Evolutionary conservation across 805 yeast genomes (phyloP), one percentile per base, ranked within the genome.

Genomic region (Yarrowia divulgata): DNA sequence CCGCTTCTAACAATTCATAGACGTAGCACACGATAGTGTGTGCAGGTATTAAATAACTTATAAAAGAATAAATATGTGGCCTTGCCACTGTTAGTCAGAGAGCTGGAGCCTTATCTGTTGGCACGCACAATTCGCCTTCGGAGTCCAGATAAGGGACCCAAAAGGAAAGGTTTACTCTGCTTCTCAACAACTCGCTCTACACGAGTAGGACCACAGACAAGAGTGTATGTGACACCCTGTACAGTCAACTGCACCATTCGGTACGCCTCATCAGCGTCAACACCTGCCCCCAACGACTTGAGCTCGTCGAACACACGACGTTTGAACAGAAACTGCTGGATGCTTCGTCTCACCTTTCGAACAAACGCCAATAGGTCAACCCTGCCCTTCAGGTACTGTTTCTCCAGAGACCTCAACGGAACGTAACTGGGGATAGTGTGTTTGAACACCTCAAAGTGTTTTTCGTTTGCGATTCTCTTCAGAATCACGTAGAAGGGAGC

Each of bases 401-500:
- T 37, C 8, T 63, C 57, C 23, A 63, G 46, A 4, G 57, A 37
- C 13, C 32, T 10, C 10, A 63, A 12, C 7, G 55, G 57, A 6
- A 63, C 48, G 8, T 49, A 48, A 12, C 68, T 37, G 1, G 68
- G 68, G n/a, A 63, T 37, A 1, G 68, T 63, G 8, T 63, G 68
- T 37, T 63, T 63, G 48, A 48, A 63, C 13, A 63, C 48, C 29
- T 23, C n/a, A 10, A 48, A 32, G 18, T 35, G 39, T 19, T 63
- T 63, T 16, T 35, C 55, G 12, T 29, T 57, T 5, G 48, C 2
- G 0, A 35, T 3, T 14, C 57, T n/a, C 12, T 49, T 63, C 39
- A 63, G 39, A 48, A 63, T 63, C 45, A 63, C 7, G 57, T 63
- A 63, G 14, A 23, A 49, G 14, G 68, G 68, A 13, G 68, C 57